A percentile compares a stretch with the other conserved stretches of the same genome.
These are phyloP conservation scores for Tremella fuciformis DNA, from an alignment of 768 basidiomycete species.

Conservation along the genomic window DNA sequence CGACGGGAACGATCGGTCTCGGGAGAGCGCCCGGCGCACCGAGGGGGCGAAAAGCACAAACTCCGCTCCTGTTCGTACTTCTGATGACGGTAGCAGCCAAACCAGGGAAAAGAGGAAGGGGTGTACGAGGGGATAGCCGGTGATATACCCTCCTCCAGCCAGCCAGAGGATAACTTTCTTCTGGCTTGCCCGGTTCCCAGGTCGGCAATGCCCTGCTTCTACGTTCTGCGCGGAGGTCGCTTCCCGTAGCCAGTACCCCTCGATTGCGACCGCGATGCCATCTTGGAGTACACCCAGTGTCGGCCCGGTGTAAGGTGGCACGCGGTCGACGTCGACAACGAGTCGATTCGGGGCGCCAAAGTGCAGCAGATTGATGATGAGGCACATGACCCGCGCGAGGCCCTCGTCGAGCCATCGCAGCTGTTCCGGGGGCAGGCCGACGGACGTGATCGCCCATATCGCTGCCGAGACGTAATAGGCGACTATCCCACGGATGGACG, in stretches of 20 bases:
- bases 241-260: background rate
- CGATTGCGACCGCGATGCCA: background rate
- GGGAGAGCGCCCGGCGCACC: conserved; percentile 5
- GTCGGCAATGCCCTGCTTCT: background rate
- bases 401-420: background rate
- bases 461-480: conserved; percentile 8
- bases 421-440: conserved; percentile 17
- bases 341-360: background rate
- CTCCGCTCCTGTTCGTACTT: background rate
- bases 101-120: conserved; percentile 18
- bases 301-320: background rate
- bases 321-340: background rate
- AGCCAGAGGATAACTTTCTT: conserved; percentile 13
- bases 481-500: background rate
- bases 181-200: background rate
- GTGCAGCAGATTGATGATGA: background rate
- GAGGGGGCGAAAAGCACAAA: conserved; percentile 11
- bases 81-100: background rate
- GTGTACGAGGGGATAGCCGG: conserved; percentile 14
- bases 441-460: conserved; percentile 17
- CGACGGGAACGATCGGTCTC: conserved; percentile 65
- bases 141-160: conserved; percentile 24
- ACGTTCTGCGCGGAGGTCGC: background rate
- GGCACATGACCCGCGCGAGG: background rate
- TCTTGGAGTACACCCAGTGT: background rate